Evolutionary conservation across 805 yeast species (phyloP).

Genomic region (Metschnikowia borealis): DNA sequence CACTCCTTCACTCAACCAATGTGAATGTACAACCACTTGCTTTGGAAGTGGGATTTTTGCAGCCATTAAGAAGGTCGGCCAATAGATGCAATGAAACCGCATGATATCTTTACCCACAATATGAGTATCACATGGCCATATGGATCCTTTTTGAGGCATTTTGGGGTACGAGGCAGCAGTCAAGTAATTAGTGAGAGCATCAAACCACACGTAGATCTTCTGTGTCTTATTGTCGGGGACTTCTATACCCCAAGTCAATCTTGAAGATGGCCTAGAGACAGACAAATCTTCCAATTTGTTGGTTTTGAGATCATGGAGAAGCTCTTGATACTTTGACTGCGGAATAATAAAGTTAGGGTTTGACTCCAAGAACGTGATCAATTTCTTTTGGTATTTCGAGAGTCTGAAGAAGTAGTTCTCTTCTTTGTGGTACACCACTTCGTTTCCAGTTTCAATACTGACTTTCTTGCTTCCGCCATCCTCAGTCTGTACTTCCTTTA

Average conservation of each 20-base stretch:
- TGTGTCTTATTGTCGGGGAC: constrained; percentile 81
- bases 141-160: constrained; percentile 14
- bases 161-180: constrained; percentile 60
- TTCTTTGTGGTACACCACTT: constrained; percentile 73
- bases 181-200: constrained; percentile 82
- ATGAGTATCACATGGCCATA: constrained; percentile 69
- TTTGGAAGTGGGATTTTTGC: constrained; percentile 68
- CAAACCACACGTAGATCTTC: constrained; percentile 93
- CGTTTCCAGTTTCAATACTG: constrained; percentile 68
- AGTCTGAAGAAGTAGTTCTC: constrained; percentile 83
- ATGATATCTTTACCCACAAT: constrained; percentile 89
- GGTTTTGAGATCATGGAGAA: constrained; percentile 55
- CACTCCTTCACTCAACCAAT: constrained; percentile 85
- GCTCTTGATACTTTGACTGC: constrained; percentile 44
- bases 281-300: constrained; percentile 62
- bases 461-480: constrained; percentile 34
- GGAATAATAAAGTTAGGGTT: constrained; percentile 70
- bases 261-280: constrained; percentile 75
- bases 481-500: constrained; percentile 31
- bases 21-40: constrained; percentile 84
- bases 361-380: constrained; percentile 46
- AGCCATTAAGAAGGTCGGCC: constrained; percentile 92
- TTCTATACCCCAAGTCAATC: constrained; percentile 85
- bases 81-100: constrained; percentile 84
- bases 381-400: constrained; percentile 50